Evolutionary conservation across 2,329 filamentous ascomycete species (phyloP), one percentile per base, ranked within the genome.

Genomic region (Alternaria longipes): DNA sequence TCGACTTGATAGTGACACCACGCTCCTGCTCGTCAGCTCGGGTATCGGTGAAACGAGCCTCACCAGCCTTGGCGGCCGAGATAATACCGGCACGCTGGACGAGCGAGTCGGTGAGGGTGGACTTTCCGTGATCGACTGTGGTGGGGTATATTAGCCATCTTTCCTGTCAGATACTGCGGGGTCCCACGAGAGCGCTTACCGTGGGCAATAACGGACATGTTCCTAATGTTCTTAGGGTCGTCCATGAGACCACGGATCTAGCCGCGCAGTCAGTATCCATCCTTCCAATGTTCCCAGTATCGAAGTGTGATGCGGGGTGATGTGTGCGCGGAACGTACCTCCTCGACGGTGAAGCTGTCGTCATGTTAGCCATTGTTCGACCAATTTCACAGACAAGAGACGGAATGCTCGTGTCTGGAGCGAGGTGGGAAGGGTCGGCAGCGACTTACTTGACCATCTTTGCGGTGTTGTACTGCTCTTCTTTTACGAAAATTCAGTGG

Each of bases 141-240:
- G 60, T 46, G 60, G 65, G 60, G 61, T 56, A 62, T 49, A 66
- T 78, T 69, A 76, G 74, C 66, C 41, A 62, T 63, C 36, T 56
- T 28, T 60, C 38, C 40, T 59, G 54, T 50, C 40, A 56, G 40
- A 54, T 47, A 50, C 56, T 59, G 66, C 61, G 65, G 68, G 68
- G 60, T 56, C 18, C 53, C 28, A 41, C 40, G 32, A 28, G 63
- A 47, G 53, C 56, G 66, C 85, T 80, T 84, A 88, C 86, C 94
- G 87, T 99, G 95, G 84, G 95, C 95, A 93, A 98, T 98, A 84
- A 99, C 95, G 86, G 93, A 97, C 94, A 97, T 98, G 90, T 98
- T 98, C 80, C 88, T 86, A 83, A 90, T 89, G 83, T 89, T 90
- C 79, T 83, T 82, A 70, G 91, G 89, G 85, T 90, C 90, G 89